A percentile compares a stretch with the other conserved stretches of the same genome.
These are phyloP conservation scores for Fusarium phyllophilum DNA, from an alignment of 2,329 filamentous ascomycete species.

Conservation along the genomic window DNA sequence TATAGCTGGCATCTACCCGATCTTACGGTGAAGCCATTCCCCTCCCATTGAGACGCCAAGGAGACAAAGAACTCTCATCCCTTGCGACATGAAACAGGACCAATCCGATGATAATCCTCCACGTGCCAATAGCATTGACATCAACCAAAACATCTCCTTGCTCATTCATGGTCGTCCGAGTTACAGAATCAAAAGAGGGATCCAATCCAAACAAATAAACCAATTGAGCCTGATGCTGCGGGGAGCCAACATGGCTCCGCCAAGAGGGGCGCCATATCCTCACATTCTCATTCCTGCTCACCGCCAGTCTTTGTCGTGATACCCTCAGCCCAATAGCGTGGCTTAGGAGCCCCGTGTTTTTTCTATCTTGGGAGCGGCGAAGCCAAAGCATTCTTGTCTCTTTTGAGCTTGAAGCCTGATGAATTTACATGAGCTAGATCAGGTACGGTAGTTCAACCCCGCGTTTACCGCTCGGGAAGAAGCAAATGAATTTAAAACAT, in stretches of 20 bases:
- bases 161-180: constrained; percentile 29
- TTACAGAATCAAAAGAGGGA: constrained; percentile 22
- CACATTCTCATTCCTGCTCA: constrained; percentile 21
- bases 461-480: constrained; percentile 41
- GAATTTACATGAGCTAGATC: constrained; percentile 9
- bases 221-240: constrained; percentile 26
- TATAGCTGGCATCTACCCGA: neutral
- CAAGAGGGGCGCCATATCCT: constrained; percentile 6
- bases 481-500: constrained; percentile 20
- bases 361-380: constrained; percentile 39
- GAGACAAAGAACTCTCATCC: constrained; percentile 9
- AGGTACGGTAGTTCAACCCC: constrained; percentile 33
- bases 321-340: constrained; percentile 35
- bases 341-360: constrained; percentile 24
- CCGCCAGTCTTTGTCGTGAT: constrained; percentile 37
- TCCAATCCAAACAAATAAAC: constrained; percentile 36
- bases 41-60: constrained; percentile 33
- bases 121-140: constrained; percentile 14
- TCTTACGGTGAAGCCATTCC: constrained; percentile 1
- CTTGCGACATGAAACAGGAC: constrained; percentile 25
- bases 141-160: constrained; percentile 10
- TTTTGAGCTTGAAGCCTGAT: neutral
- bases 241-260: constrained; percentile 22
- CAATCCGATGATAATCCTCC: constrained; percentile 18
- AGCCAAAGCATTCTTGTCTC: constrained; percentile 7